Evolutionary conservation across 1,139 yeast genomes (phyloP), one percentile per base, ranked within the genome.

Genomic region (Scheffersomyces parashehatae): DNA sequence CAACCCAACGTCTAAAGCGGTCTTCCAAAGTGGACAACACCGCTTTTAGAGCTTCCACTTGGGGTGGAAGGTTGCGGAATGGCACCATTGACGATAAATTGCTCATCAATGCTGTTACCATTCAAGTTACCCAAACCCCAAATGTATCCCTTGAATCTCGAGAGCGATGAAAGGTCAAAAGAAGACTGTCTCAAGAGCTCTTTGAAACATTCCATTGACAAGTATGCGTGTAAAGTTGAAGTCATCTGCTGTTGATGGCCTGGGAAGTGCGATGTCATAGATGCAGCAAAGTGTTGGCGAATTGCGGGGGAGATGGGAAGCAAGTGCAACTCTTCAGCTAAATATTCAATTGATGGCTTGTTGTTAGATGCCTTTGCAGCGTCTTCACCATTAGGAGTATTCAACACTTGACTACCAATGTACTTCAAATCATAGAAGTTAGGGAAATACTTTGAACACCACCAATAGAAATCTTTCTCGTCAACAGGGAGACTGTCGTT

Each of bases 341-440:
- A 67, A 51, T 72, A 74, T 55, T 74, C 79, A 33, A 74, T 72
- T 7, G 77, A 72, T 11, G 79, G 78, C 50, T 74, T 74, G 44
- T 68, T 70, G 40, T 58, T 56, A 24, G 49, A 48, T 32, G 50
- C 53, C 41, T 55, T 55, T 31, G 54, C 43, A 24, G 51, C 48
- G 28, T 53, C 59, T 11, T 42, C 45, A 2, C 54, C 40, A 28
- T 52, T 56, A 12, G 49, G 45, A 28, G 51, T 44, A 37, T 57
- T 57, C 47, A 72, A 62, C 36, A 81, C 63, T 39, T 76, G 74
- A 52, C 80, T 83, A 41, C 95, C 85, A 40, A 93, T 75, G 50
- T 82, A 78, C 63, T 93, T 93, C 58, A 93, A 79, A 62, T 93
- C 99, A 65, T 81, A 90, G 42, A 88, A 81, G 46, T 79, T 82